Evolutionary conservation across 2,329 filamentous ascomycete genomes (phyloP).

Genomic region (Meredithiella fracta): DNA sequence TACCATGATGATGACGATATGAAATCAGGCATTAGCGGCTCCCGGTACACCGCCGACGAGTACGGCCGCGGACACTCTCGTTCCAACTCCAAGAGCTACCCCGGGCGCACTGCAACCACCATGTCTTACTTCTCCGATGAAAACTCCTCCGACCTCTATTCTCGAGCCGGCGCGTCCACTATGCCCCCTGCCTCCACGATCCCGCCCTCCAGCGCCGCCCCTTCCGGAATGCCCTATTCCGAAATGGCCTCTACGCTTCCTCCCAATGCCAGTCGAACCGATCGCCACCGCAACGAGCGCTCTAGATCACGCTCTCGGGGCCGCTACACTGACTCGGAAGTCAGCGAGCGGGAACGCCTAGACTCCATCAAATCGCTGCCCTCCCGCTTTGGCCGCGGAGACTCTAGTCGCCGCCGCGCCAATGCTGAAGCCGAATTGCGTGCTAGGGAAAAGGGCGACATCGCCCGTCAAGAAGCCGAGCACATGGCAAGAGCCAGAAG

Average conservation of each 20-base stretch:
- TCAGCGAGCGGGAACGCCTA: conserved; percentile 2
- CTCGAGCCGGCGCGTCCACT: background rate
- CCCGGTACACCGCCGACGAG: conserved; percentile 54
- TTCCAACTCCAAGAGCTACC: conserved; percentile 17
- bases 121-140: conserved; percentile 8
- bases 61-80: conserved; percentile 18
- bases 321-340: conserved; percentile 10
- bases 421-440: conserved; percentile 31
- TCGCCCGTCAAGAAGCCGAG: conserved; percentile 31
- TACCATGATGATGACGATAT: conserved; percentile 33
- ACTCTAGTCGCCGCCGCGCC: conserved; percentile 30
- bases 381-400: conserved; percentile 22
- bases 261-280: conserved; percentile 7
- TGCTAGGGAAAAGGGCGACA: conserved; percentile 30
- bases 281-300: background rate
- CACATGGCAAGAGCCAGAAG: conserved; percentile 10
- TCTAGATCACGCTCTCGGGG: conserved; percentile 7
- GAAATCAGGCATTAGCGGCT: conserved; percentile 44
- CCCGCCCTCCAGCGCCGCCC: background rate
- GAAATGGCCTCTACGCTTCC: conserved; percentile 10
- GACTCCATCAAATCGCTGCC: conserved; percentile 12
- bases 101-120: conserved; percentile 6
- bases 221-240: conserved; percentile 7
- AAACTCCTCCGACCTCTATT: conserved; percentile 1
- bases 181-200: conserved; percentile 2